These are phyloP conservation scores for Colletotrichum sublineola DNA, from an alignment of 2,329 filamentous ascomycete species.

Conservation along the genomic window DNA sequence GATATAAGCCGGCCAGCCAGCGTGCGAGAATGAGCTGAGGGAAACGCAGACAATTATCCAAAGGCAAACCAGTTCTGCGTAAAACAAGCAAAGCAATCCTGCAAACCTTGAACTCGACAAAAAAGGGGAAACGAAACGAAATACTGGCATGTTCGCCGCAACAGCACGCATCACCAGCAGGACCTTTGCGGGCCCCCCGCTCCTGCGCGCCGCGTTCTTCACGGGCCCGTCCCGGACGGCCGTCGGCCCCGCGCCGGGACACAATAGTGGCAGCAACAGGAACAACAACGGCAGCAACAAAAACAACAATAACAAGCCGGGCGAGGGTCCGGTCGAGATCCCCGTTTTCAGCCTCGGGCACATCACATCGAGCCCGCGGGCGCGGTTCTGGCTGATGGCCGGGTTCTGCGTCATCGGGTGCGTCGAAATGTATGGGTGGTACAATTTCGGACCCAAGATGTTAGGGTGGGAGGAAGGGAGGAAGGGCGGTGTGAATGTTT, in stretches of 20 bases:
- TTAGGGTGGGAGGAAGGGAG: conserved; percentile 34
- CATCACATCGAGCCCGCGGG: conserved; percentile 44
- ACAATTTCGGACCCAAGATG: conserved; percentile 45
- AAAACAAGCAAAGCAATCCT: neutral
- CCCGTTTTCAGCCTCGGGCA: conserved; percentile 44
- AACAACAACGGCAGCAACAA: neutral
- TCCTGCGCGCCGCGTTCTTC: conserved; percentile 34
- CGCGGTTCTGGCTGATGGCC: conserved; percentile 37
- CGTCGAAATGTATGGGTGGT: conserved; percentile 44
- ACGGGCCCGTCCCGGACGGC: neutral
- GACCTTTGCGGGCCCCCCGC: conserved; percentile 1
- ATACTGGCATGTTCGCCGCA: conserved; percentile 4
- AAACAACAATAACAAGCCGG: conserved; percentile 21
- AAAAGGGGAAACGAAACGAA: neutral
- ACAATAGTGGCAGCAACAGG: conserved; percentile 12
- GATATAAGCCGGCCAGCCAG: conserved; percentile 9
- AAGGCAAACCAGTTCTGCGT: neutral
- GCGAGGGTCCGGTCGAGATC: conserved; percentile 37
- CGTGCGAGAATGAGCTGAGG: neutral
- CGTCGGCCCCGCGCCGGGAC: neutral
- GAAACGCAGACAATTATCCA: neutral
- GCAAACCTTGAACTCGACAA: neutral
- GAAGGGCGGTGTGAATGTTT: neutral
- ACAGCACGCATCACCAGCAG: conserved; percentile 9
- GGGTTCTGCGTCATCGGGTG: conserved; percentile 39